A percentile compares a stretch with the other conserved stretches of the same genome.
phyloP scores from a whole-genome alignment of 2,329 filamentous ascomycete species.

The Torrubiella hemipterigena region DNA sequence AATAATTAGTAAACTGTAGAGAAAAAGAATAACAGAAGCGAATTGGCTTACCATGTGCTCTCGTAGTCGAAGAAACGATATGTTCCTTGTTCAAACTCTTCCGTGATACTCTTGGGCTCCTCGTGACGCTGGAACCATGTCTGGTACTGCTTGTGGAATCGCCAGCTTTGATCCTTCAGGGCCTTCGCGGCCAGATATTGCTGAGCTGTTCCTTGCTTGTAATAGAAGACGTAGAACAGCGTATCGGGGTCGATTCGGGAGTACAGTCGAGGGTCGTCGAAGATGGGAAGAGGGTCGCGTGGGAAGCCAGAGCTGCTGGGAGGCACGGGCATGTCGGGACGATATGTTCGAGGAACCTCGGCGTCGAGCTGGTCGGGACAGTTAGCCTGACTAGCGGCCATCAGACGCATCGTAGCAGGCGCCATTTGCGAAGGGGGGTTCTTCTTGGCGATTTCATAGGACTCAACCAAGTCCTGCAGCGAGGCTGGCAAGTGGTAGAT shows the following conservation, averaged over 20 bases:
- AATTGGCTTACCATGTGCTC: conserved; percentile 74
- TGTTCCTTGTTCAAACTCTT: conserved; percentile 97
- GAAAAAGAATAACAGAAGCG: conserved; percentile 7
- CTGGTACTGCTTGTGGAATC: conserved; percentile 98
- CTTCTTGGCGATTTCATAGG: conserved; percentile 74
- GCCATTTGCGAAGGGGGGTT: conserved; percentile 49
- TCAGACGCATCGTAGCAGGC: conserved; percentile 58
- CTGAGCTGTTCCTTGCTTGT: conserved; percentile 90
- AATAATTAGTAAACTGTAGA: conserved; percentile 9
- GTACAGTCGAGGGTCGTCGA: conserved; percentile 84
- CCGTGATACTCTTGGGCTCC: conserved; percentile 95
- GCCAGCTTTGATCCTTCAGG: conserved; percentile 96
- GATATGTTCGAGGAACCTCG: conserved; percentile 73
- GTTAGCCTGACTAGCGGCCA: conserved; percentile 60
- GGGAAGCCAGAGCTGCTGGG: conserved; percentile 72
- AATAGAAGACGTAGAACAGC: conserved; percentile 98
- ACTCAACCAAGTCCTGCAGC: conserved; percentile 80
- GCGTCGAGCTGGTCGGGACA: conserved; percentile 68
- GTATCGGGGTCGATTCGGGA: conserved; percentile 87
- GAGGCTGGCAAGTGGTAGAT: conserved; percentile 87
- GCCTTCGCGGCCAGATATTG: conserved; percentile 93
- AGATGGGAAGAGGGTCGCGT: conserved; percentile 80
- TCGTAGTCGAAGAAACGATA: conserved; percentile 99
- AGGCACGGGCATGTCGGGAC: conserved; percentile 68
- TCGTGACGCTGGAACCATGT: conserved; percentile 99